Conservation (phyloP, 2,329 filamentous ascomycete species). For the Epichloe uncinata region DNA sequence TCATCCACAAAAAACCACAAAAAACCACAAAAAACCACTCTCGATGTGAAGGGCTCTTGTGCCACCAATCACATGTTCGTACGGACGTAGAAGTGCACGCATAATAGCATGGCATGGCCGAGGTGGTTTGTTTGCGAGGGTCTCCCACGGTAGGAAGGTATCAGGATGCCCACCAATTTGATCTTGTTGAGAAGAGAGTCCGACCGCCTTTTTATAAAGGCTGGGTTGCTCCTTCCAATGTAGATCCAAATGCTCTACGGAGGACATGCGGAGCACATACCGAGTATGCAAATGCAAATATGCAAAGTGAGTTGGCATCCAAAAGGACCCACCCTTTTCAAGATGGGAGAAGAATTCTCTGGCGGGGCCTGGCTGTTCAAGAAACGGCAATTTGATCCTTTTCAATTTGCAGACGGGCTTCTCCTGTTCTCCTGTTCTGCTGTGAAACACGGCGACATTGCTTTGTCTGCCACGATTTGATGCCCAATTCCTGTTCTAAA, state of each 20-base stretch:
- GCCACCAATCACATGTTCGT: no score
- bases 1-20: no score
- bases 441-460: not conserved
- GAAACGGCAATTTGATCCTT: not conserved
- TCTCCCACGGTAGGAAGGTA: not conserved
- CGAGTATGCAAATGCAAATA: not conserved
- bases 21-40: no score
- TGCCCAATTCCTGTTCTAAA: not conserved
- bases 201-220: conserved; percentile 6
- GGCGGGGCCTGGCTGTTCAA: not conserved
- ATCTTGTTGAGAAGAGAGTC: not conserved
- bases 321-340: conserved; percentile 3
- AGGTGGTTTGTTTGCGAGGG: not conserved
- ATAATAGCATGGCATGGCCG: not conserved
- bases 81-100: not conserved
- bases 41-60: no score
- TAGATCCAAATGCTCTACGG: not conserved
- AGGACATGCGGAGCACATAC: no score
- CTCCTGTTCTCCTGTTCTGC: not conserved
- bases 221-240: conserved; percentile 3
- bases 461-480: conserved; percentile 1
- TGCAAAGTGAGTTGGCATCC: conserved; percentile 9
- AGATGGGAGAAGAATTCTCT: not conserved
- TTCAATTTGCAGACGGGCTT: not conserved
- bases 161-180: not conserved